Evolutionary conservation across 495 filamentous ascomycete genomes (phyloP), one percentile per base, ranked within the genome.

Genomic region (Aspergillus carlsbadensis): DNA sequence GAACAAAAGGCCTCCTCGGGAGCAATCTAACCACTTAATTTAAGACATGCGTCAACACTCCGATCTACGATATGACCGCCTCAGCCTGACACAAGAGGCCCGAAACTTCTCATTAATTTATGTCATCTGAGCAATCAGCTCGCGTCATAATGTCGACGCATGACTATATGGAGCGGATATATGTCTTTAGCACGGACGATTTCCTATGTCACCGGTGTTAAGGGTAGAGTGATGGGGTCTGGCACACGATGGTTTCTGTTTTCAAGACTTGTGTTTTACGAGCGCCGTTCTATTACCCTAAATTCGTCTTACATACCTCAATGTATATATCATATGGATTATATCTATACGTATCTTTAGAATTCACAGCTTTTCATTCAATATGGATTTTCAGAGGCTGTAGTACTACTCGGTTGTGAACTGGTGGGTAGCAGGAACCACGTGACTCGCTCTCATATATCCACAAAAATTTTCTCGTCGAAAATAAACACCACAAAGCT

Each of bases 1-100:
- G 64, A 67, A 43, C 60, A 62, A 36, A 50, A 46, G 8, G 39
- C 39, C 20, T 56, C 69, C 18, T 46, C 57, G 26, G 62, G 64
- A 17, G 65, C 68, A 40, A 31, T 59, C n/a, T 59, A 54, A 45
- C 20, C 21, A 24, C 42, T 47, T 59, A 36, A 36, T 35, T 8
- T 31, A 40, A 6, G 35, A 49, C n/a, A 14, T 35, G 24, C 13
- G 3, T 29, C 31, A n/a, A 24, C 29, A n/a, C 5, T 7, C 14
- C 10, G 18, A 36, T 41, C 35, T 22, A 36, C 26, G 10, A 29
- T 14, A 29, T 26, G 33, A 2, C 29, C 17, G 14, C 43, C 26
- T 17, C 10, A 37, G 18, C 29, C 14, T 20, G 13, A 35, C 45
- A 20, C 11, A 35, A 31, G 20, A 44, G 24, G 15, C 51, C 4